Base-by-base conservation (phyloP, 306 rosid genomes). In the Amphicarpaea edgeworthii region DNA sequence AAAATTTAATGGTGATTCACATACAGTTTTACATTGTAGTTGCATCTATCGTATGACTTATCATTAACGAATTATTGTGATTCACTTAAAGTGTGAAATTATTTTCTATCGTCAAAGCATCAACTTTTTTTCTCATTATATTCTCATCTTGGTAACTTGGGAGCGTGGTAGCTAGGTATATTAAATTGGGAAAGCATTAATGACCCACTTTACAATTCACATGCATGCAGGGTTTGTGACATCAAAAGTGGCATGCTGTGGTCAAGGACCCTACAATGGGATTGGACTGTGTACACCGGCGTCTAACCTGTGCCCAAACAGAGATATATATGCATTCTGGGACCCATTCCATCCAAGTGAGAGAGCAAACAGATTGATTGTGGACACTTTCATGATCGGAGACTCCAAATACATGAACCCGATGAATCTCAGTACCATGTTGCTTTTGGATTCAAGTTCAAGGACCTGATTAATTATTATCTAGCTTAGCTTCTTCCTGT, bases 181-280 rank as follows among this genome's bases (percentile, higher is more conserved):
- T 58, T 28, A 28, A 28, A 28, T 28, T 28, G 3, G 3, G 32
- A 28, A 28, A 3, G 32, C 32, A 28, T 28, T 59, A 17, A 50
- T 79, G 34, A 37, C 1, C 28, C 28, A 19, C 26, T 53, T 51
- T 1, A 19, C 1, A 0, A 12, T 37, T 57, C 28, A 57, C 20
- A 40, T 66, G 84, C 20, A 40, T 66, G 84, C 65, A 86, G 89
- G 89, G 12, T 86, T 86, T 43, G 72, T 75, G 3, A 86, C 89
- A 3, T 83, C 87, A 55, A 87, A 84, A 73, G 73, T 84, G 20
- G 90, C 90, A 57, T 87, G 90, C 54, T 87, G 90, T 64, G 90
- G 90, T 28, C 90, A 81, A 76, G 90, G 90, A 34, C 79, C 86
- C 0, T 87, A 72, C 78, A 84, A 86, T 68, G 90, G 90, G 23